Base-by-base conservation (phyloP, 1,139 yeast genomes). In the Zygotorulaspora mrakii region DNA sequence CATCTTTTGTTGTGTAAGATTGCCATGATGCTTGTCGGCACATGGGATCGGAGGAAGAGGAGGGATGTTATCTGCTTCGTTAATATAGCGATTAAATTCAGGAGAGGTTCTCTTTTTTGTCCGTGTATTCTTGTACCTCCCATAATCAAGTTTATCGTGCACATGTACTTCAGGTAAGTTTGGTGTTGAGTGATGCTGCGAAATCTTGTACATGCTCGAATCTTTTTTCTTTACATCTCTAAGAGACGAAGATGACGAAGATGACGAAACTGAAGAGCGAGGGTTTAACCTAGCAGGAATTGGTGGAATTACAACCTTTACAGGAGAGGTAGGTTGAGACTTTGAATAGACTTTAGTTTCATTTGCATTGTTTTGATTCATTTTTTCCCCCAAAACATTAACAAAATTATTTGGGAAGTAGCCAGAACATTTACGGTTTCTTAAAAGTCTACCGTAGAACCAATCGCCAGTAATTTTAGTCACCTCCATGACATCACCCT, bases 401-500 rank as follows among this genome's bases (percentile, higher is more conserved):
- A 88, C 96, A 59, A 83, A 89, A 55, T 88, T 91, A 37, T 80
- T 74, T 1, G 97, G 97, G 55, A 91, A 89, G 39, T 79, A 72
- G 0, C 98, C 98, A 33, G 79, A 79, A 33, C 58, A 54, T 48
- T 85, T 79, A 49, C 80, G 84, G 66, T 87, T 88, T 55, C 97
- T 72, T 50, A 80, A 69, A 43, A 89, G 72, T 48, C 74, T 71
- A 1, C 98, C 98, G 55, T 78, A 84, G 84, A 94, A 88, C 94
- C 95, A 87, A 55, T 82, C 80, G 16, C 94, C 95, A 57, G 89
- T 95, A 6, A 91, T 88, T 50, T 81, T 73, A 33, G 77, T 71
- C 5, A 91, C 95, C 48, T 88, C 95, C 53, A 91, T 84, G 35
- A 85, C 67, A 59, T 91, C 97, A 40, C 94, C 95, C 65, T 91